A percentile compares a stretch with the other conserved stretches of the same genome.
These are phyloP conservation scores for Globisporangium abappressorium DNA, from an alignment of 352 stramenopile species.

Conservation along the genomic window DNA sequence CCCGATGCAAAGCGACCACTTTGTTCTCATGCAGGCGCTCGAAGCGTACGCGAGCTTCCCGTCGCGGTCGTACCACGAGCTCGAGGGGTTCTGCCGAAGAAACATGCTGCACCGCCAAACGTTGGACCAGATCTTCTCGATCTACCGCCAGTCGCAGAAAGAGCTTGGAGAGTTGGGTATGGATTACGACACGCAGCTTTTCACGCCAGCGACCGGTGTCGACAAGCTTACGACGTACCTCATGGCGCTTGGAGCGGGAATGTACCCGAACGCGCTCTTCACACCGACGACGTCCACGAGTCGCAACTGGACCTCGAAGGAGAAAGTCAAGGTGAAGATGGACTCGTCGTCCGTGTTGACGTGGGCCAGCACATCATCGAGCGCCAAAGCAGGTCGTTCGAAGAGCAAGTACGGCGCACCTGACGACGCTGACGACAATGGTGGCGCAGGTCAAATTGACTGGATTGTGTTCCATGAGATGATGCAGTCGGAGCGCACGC, in stretches of 20 bases:
- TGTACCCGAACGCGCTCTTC: slow-evolving; percentile 80
- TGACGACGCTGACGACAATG: slow-evolving; percentile 21
- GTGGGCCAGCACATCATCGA: slow-evolving; percentile 23
- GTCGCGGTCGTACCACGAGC: slow-evolving; percentile 31
- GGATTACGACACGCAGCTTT: slow-evolving; percentile 42
- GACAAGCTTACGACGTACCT: slow-evolving; percentile 52
- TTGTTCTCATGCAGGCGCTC: slow-evolving; percentile 63
- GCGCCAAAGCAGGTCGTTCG: background rate
- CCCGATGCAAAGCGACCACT: slow-evolving; percentile 65
- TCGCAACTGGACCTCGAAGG: slow-evolving; percentile 74
- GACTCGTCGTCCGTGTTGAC: slow-evolving; percentile 54
- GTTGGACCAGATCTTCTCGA: slow-evolving; percentile 62
- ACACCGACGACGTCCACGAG: slow-evolving; percentile 29
- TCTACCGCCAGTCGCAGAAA: slow-evolving; percentile 62
- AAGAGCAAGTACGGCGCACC: slow-evolving; percentile 23
- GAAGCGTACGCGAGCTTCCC: slow-evolving; percentile 50
- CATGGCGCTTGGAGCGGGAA: slow-evolving; percentile 59
- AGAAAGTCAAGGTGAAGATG: slow-evolving; percentile 80
- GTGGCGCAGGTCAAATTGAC: slow-evolving; percentile 27
- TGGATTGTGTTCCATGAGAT: slow-evolving; percentile 86
- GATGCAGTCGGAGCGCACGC: slow-evolving; percentile 73
- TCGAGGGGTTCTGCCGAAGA: slow-evolving; percentile 51
- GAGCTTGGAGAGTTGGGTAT: slow-evolving; percentile 60
- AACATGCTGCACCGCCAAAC: slow-evolving; percentile 66
- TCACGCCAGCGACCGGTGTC: slow-evolving; percentile 14